These are phyloP conservation scores for Phytophthora tentaculata DNA, from an alignment of 352 stramenopile genomes.

Conservation along the genomic window DNA sequence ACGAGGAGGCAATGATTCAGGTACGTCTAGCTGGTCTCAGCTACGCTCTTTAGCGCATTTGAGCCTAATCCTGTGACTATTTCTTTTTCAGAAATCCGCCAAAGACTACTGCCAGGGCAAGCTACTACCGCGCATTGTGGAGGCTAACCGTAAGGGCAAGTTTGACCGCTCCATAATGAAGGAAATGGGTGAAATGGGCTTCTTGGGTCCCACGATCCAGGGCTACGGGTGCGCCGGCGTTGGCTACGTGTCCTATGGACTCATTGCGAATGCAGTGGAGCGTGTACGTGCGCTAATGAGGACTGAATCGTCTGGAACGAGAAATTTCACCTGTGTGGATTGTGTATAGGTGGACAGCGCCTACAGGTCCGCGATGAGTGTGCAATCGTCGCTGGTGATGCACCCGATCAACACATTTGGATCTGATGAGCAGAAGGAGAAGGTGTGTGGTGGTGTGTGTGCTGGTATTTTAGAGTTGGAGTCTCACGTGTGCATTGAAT, in stretches of 20 bases:
- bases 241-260: constrained; percentile 96
- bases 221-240: constrained; percentile 95
- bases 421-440: constrained; percentile 95
- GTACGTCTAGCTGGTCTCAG: constrained; percentile 35
- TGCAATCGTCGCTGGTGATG: constrained; percentile 98
- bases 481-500: neutral
- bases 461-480: neutral
- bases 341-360: constrained; percentile 90
- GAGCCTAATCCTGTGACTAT: constrained; percentile 4
- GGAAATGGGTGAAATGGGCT: constrained; percentile 94
- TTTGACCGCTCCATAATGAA: constrained; percentile 96
- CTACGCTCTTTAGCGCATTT: constrained; percentile 2
- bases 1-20: constrained; percentile 93
- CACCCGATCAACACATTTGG: constrained; percentile 98
- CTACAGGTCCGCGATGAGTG: constrained; percentile 97
- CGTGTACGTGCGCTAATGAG: constrained; percentile 21
- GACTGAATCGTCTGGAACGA: too few relatives aligned
- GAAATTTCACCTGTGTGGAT: neutral
- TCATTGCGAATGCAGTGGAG: constrained; percentile 98
- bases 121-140: constrained; percentile 93
- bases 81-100: constrained; percentile 85
- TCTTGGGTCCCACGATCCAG: constrained; percentile 94
- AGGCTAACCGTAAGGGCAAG: constrained; percentile 94
- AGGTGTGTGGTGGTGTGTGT: constrained; percentile 42
- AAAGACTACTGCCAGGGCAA: constrained; percentile 95